Conservation (phyloP, 345 rosid species). For the Euphorbia tirucalli region DNA sequence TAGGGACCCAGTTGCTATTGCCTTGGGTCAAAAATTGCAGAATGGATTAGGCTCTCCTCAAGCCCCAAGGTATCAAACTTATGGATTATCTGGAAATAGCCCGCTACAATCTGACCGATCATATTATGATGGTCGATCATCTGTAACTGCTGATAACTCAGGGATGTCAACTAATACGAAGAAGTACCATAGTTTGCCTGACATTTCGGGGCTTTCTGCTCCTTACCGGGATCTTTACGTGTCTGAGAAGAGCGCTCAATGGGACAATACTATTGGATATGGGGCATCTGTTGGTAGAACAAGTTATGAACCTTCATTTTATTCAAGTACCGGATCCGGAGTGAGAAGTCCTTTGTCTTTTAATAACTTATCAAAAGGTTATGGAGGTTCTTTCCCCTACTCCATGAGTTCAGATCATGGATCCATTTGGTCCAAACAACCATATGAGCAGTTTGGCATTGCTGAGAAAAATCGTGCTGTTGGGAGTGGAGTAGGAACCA, state of each 20-base stretch:
- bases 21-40: constrained; percentile 60
- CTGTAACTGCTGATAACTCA: constrained; percentile 42
- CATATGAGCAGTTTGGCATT: constrained; percentile 92
- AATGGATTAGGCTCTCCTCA: constrained; percentile 57
- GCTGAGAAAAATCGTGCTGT: constrained; percentile 52
- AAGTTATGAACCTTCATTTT: constrained; percentile 36
- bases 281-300: constrained; percentile 25
- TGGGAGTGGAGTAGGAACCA: constrained; percentile 51
- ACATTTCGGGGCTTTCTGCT: constrained; percentile 69
- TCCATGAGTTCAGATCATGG: constrained; percentile 42
- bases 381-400: constrained; percentile 41
- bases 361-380: constrained; percentile 48
- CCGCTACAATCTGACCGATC: constrained; percentile 51
- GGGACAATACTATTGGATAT: constrained; percentile 58
- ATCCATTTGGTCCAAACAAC: constrained; percentile 95
- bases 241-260: constrained; percentile 45
- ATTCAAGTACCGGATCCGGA: constrained; percentile 52
- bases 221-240: constrained; percentile 49
- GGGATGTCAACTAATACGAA: constrained; percentile 51
- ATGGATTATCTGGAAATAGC: constrained; percentile 50
- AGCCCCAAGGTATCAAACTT: constrained; percentile 58
- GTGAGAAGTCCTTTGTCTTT: constrained; percentile 42
- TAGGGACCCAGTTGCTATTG: constrained; percentile 48
- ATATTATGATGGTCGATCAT: constrained; percentile 42
- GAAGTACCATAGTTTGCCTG: constrained; percentile 89